These are phyloP conservation scores for Schwanniomyces sp. DNA, from an alignment of 805 yeast species.

Conservation along the genomic window DNA sequence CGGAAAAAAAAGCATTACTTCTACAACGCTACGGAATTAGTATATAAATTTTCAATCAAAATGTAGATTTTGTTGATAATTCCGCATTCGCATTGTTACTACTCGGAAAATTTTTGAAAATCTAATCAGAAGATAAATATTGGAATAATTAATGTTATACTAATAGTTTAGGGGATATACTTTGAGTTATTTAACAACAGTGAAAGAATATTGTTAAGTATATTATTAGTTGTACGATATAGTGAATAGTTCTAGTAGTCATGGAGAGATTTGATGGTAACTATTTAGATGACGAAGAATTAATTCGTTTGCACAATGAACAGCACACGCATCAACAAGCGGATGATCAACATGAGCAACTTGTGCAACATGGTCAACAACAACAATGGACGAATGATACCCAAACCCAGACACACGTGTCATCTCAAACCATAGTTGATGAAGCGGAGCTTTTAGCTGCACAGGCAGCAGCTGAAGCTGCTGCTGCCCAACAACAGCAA, in stretches of 20 bases:
- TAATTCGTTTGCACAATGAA: slow-evolving; percentile 17
- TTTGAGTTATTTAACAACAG: not conserved
- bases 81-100: not conserved
- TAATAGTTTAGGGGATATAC: not conserved
- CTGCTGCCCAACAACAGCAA: slow-evolving; percentile 43
- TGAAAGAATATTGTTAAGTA: not conserved
- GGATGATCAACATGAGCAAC: slow-evolving; percentile 1
- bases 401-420: not conserved
- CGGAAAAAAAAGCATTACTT: too few relatives aligned
- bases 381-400: slow-evolving; percentile 3
- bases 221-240: not conserved
- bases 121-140: not conserved
- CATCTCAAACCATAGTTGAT: slow-evolving; percentile 31
- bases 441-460: slow-evolving; percentile 45
- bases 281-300: slow-evolving; percentile 29
- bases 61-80: not conserved
- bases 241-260: not conserved
- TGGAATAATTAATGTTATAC: not conserved
- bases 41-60: too few relatives aligned
- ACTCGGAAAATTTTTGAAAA: not conserved
- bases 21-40: too few relatives aligned
- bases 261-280: slow-evolving; percentile 28
- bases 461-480: slow-evolving; percentile 49
- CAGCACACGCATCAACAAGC: slow-evolving; percentile 6
- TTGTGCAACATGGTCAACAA: slow-evolving; percentile 1